phyloP scores from a whole-genome alignment of 306 rosid genomes.

The Vigna radiata region DNA sequence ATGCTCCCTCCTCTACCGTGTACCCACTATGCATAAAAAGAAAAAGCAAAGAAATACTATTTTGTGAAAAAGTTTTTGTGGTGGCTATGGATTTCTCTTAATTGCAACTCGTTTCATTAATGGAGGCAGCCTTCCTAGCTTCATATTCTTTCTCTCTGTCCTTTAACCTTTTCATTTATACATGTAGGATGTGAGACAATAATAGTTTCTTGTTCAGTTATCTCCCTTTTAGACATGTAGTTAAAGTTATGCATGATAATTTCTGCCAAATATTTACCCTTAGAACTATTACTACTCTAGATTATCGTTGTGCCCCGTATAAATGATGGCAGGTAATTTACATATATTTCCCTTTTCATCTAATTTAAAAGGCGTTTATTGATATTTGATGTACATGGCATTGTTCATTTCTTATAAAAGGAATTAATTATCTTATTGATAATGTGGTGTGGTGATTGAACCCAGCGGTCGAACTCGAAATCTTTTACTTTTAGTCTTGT shows the following conservation, averaged over 20 bases:
- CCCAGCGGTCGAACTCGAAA: neutral
- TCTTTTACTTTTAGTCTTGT: neutral
- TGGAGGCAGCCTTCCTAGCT: no score
- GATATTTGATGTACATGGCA: neutral
- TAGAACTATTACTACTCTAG: neutral
- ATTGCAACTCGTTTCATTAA: no score
- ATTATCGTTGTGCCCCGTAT: neutral
- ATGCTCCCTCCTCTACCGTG: no score
- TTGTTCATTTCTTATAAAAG: neutral
- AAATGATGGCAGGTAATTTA: neutral
- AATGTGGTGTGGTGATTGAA: constrained; percentile 9
- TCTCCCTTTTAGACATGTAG: neutral
- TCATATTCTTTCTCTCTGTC: no score
- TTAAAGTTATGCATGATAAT: neutral
- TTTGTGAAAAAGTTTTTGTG: no score
- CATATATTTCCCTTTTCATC: neutral
- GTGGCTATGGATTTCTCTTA: no score
- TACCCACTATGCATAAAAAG: no score
- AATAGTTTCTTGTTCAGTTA: neutral
- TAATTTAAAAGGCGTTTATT: neutral
- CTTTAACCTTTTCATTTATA: no score
- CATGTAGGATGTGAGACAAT: no score
- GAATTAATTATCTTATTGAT: constrained; percentile 4
- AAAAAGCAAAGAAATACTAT: no score
- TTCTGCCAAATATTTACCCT: constrained; percentile 1